A percentile compares a stretch with the other conserved stretches of the same genome.
These are phyloP conservation scores for Plenodomus tracheiphilus DNA, from an alignment of 2,329 filamentous ascomycete species.

Conservation along the genomic window DNA sequence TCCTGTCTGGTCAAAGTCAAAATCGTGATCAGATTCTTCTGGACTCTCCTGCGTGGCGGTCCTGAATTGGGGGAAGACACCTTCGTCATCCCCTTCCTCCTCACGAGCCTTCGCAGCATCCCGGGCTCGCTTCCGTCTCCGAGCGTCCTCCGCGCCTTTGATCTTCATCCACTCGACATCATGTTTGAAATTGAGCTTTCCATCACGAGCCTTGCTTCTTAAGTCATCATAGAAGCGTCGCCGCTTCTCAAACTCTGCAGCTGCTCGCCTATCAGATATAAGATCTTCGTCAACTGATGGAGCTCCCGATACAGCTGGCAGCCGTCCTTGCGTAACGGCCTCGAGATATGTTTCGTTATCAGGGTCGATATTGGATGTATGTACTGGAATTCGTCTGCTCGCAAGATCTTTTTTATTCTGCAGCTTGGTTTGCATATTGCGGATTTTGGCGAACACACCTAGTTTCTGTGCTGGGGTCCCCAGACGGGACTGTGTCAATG, in stretches of 20 bases:
- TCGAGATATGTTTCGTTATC: conserved; percentile 19
- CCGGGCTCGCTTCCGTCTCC: conserved; percentile 19
- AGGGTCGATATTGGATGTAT: neutral
- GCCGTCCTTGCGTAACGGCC: conserved; percentile 5
- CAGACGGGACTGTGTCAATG: neutral
- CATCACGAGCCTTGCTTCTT: conserved; percentile 13
- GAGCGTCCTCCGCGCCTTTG: conserved; percentile 18
- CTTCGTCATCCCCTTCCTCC: conserved; percentile 8
- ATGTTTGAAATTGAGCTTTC: conserved; percentile 24
- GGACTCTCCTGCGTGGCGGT: neutral
- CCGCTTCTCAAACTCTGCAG: conserved; percentile 18
- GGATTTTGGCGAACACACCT: conserved; percentile 12
- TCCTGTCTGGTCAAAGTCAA: conserved; percentile 2
- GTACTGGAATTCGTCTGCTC: conserved; percentile 1
- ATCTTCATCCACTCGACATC: conserved; percentile 38
- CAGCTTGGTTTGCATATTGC: conserved; percentile 10
- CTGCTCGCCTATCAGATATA: conserved; percentile 12
- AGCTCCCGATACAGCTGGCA: neutral
- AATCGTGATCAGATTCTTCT: conserved; percentile 7
- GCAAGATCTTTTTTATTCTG: conserved; percentile 6
- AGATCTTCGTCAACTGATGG: conserved; percentile 7
- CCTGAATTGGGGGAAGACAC: conserved; percentile 14
- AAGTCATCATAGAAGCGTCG: conserved; percentile 26
- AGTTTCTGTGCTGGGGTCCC: neutral
- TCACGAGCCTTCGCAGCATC: conserved; percentile 15